Percentiles rank a stretch among this genome's conserved stretches.
These are phyloP conservation scores for Santalum album DNA, from an alignment of 164 flowering plant species.

Conservation along the genomic window DNA sequence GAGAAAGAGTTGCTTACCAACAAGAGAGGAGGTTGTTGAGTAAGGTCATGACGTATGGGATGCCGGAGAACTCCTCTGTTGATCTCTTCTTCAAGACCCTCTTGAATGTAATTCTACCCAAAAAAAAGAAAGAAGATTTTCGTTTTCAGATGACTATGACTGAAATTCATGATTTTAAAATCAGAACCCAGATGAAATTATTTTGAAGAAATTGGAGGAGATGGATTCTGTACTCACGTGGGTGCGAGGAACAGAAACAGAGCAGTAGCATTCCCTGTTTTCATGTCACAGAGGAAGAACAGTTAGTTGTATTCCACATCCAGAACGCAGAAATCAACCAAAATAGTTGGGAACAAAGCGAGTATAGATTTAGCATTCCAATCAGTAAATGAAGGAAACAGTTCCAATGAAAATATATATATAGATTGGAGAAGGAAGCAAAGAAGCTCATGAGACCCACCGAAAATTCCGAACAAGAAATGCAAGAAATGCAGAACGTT, in stretches of 20 bases:
- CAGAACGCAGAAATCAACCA: neutral
- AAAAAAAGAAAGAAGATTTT: neutral
- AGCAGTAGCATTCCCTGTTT: neutral
- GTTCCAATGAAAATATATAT: no score
- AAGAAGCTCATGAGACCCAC: no score
- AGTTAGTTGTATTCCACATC: neutral
- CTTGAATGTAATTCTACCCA: constrained; percentile 63
- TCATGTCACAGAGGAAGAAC: neutral
- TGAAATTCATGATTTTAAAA: no score
- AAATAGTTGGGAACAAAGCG: no score
- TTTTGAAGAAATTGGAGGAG: no score
- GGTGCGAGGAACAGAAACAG: neutral
- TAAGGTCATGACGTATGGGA: constrained; percentile 79
- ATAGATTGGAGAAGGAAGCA: no score
- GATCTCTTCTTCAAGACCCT: constrained; percentile 61
- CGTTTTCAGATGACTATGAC: no score
- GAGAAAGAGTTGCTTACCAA: constrained; percentile 35
- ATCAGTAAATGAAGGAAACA: no score
- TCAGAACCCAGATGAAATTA: no score
- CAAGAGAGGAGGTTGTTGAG: constrained; percentile 90
- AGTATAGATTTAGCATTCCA: no score
- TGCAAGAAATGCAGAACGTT: neutral
- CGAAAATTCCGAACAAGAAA: neutral
- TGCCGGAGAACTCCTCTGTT: constrained; percentile 84
- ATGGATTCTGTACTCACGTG: neutral